A percentile compares a stretch with the other conserved stretches of the same genome.
These are phyloP conservation scores for Diospyros kaki DNA, from an alignment of 148 eudicot genomes.

Conservation along the genomic window DNA sequence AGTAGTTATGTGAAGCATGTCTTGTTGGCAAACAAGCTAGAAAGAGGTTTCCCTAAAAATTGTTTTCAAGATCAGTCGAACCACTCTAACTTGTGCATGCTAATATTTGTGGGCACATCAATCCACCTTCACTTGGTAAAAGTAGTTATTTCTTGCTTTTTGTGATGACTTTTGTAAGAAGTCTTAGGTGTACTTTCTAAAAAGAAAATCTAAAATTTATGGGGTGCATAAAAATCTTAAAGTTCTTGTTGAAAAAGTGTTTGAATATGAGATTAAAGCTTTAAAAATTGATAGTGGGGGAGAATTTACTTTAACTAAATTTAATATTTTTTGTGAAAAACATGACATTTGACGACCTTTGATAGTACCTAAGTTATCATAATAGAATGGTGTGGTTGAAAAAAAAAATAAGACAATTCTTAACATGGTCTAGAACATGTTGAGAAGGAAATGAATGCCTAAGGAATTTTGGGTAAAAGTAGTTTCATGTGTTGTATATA, in stretches of 20 bases:
- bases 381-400: neutral
- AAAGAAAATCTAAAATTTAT: too few relatives aligned
- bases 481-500: slow-evolving; percentile 1
- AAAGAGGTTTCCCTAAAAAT: too few relatives aligned
- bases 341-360: neutral
- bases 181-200: too few relatives aligned
- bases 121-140: too few relatives aligned
- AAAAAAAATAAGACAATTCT: neutral
- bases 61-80: too few relatives aligned
- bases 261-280: neutral
- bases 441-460: neutral
- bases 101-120: too few relatives aligned
- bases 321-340: neutral
- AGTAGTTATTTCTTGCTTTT: too few relatives aligned
- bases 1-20: too few relatives aligned
- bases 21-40: too few relatives aligned
- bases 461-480: slow-evolving; percentile 1
- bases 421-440: neutral
- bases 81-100: too few relatives aligned
- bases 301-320: neutral
- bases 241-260: neutral
- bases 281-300: neutral
- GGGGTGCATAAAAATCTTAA: too few relatives aligned
- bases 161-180: too few relatives aligned
- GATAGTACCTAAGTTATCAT: neutral